Conservation (phyloP, 345 rosid genomes). For the Sisymbrium altissimum region DNA sequence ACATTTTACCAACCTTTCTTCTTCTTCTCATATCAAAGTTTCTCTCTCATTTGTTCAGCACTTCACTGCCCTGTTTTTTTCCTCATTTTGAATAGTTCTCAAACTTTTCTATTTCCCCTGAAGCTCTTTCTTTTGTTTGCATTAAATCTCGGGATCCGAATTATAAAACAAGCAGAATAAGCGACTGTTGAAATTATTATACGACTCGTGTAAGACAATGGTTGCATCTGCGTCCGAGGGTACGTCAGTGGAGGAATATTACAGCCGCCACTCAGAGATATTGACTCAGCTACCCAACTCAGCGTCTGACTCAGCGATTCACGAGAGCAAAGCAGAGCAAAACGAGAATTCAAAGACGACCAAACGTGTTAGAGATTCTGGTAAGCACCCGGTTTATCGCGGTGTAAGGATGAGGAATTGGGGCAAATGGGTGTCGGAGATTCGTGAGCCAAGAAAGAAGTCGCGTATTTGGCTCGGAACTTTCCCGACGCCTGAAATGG, state of each 20-base stretch:
- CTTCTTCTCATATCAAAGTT: background rate
- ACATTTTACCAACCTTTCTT: background rate
- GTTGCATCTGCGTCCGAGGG: background rate
- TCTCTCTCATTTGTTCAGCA: constrained; percentile 11
- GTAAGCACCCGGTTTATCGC: constrained; percentile 71
- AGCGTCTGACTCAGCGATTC: constrained; percentile 1
- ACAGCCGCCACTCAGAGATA: constrained; percentile 1
- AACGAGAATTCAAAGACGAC: constrained; percentile 14
- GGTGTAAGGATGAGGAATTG: constrained; percentile 92
- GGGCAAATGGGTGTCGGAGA: constrained; percentile 99
- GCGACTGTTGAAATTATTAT: constrained; percentile 11
- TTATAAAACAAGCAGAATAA: background rate
- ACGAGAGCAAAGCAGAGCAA: constrained; percentile 5
- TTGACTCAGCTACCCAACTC: constrained; percentile 13
- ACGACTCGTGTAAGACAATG: constrained; percentile 22
- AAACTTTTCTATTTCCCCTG: background rate
- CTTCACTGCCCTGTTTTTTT: constrained; percentile 16
- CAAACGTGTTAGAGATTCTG: constrained; percentile 51
- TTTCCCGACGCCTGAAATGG: constrained; percentile 93
- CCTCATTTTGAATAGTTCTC: constrained; percentile 19
- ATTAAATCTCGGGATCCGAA: constrained; percentile 19
- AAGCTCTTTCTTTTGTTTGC: background rate
- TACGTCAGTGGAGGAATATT: constrained; percentile 10
- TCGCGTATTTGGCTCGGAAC: constrained; percentile 96
- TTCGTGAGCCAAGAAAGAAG: constrained; percentile 88